Evolutionary conservation across 345 rosid genomes (phyloP).

Genomic region (Camelina sativa): DNA sequence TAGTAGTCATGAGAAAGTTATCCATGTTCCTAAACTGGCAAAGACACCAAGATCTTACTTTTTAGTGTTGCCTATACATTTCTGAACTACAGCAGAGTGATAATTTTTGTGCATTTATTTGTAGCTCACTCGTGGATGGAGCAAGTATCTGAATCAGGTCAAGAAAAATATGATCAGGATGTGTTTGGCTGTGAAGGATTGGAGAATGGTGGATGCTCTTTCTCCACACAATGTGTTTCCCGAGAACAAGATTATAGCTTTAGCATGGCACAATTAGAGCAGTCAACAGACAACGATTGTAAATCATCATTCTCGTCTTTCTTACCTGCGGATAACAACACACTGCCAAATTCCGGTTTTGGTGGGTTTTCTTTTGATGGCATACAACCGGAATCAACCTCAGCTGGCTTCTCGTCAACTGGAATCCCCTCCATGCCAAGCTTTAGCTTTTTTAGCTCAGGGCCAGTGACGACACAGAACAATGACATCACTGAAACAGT

Average conservation of each 20-base stretch:
- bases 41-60: background rate
- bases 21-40: background rate
- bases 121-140: conserved; percentile 82
- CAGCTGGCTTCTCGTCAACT: conserved; percentile 42
- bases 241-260: conserved; percentile 70
- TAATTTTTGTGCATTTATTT: conserved; percentile 16
- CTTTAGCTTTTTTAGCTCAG: conserved; percentile 64
- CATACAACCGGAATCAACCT: conserved; percentile 46
- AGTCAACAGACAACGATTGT: conserved; percentile 49
- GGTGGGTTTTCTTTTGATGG: conserved; percentile 66
- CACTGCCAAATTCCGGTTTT: conserved; percentile 24
- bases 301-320: conserved; percentile 67
- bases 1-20: background rate
- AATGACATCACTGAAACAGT: conserved; percentile 39
- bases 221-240: conserved; percentile 46
- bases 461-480: conserved; percentile 36
- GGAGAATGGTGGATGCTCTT: conserved; percentile 51
- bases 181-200: conserved; percentile 45
- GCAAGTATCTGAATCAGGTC: conserved; percentile 45
- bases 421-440: conserved; percentile 71
- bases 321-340: conserved; percentile 44
- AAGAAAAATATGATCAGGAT: conserved; percentile 46
- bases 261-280: conserved; percentile 43
- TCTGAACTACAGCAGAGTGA: background rate
- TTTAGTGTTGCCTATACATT: background rate